Evolutionary conservation across 2,329 filamentous ascomycete genomes (phyloP).

Genomic region (Trichoderma aggressivum): DNA sequence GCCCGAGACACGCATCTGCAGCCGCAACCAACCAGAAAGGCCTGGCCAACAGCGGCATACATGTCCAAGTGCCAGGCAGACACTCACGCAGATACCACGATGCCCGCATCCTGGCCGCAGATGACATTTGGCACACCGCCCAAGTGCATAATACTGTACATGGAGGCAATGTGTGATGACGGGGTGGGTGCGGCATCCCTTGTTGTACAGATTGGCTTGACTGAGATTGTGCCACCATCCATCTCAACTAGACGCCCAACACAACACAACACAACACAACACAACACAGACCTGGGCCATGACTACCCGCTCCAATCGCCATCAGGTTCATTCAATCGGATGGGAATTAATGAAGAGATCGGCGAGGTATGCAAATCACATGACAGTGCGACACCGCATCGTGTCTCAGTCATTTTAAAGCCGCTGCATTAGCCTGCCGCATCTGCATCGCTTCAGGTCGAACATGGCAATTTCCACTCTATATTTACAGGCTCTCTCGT

Average conservation of each 20-base stretch:
- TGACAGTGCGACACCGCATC: constrained; percentile 9
- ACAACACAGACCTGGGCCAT: background rate
- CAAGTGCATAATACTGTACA: background rate
- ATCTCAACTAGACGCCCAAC: background rate
- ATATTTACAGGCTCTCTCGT: background rate
- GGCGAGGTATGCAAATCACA: background rate
- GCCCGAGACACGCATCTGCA: background rate
- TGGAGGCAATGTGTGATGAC: background rate
- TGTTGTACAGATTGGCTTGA: background rate
- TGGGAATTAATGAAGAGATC: background rate
- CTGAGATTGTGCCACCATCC: constrained; percentile 3
- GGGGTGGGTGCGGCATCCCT: background rate
- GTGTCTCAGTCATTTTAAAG: constrained; percentile 1
- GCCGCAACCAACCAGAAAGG: background rate
- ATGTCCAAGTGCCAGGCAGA: background rate
- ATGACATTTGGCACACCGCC: background rate
- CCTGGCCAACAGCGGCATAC: background rate
- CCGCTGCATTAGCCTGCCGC: background rate
- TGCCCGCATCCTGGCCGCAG: background rate
- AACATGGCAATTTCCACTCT: background rate
- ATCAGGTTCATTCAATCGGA: background rate
- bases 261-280: background rate
- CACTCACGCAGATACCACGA: background rate
- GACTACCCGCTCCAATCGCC: background rate
- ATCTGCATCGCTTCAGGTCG: background rate